Conservation (phyloP, 2,329 filamentous ascomycete genomes). For the Cryphonectria nitschkei region DNA sequence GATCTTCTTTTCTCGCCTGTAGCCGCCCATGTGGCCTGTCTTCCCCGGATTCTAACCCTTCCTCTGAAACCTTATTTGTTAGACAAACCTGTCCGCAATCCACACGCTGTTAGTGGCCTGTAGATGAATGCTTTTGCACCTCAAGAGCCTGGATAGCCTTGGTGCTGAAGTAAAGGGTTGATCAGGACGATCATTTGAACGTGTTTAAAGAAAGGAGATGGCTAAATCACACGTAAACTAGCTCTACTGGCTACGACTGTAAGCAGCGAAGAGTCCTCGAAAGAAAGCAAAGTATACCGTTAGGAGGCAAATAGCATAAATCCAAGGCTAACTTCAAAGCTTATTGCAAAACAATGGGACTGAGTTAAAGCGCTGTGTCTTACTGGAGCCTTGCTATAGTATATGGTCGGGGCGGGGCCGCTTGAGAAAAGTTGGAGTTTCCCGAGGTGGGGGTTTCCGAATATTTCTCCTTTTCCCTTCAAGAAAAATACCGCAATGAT, state of each 20-base stretch:
- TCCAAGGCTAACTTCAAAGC: too few relatives aligned
- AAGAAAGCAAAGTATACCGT: background rate
- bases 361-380: too few relatives aligned
- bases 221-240: background rate
- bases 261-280: background rate
- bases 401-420: too few relatives aligned
- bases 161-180: background rate
- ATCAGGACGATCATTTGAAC: background rate
- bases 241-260: background rate
- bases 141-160: background rate
- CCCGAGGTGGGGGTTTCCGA: background rate
- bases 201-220: background rate
- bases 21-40: background rate
- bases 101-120: background rate
- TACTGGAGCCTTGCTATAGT: too few relatives aligned
- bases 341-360: too few relatives aligned
- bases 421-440: background rate
- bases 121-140: background rate
- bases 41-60: background rate
- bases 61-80: background rate
- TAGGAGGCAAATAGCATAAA: background rate
- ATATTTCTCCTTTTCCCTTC: background rate
- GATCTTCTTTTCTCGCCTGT: background rate
- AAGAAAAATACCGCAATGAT: background rate
- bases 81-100: background rate